Conservation (phyloP, 2,329 filamentous ascomycete species). For the Colletotrichum tamarilloi region DNA sequence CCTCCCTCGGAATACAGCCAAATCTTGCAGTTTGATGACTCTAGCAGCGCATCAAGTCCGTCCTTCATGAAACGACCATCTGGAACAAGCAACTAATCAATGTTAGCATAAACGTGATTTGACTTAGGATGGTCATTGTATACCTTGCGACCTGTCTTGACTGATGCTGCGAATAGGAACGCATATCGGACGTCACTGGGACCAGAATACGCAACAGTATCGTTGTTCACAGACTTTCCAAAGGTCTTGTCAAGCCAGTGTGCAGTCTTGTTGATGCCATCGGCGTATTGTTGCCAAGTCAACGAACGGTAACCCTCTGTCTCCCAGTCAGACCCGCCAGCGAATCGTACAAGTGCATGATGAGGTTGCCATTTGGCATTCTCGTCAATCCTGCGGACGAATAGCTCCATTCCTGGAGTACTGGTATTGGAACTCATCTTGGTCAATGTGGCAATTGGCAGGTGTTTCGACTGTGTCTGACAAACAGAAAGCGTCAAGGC, state of each 20-base stretch:
- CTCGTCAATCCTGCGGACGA: background rate
- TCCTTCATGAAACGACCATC: no score
- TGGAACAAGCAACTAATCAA: no score
- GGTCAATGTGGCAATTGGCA: no score
- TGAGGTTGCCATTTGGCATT: background rate
- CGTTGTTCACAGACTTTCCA: background rate
- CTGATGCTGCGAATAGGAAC: background rate
- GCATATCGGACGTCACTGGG: background rate
- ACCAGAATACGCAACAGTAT: background rate
- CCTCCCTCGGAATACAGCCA: no score
- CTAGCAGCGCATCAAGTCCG: no score
- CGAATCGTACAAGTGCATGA: background rate
- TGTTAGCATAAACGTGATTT: no score
- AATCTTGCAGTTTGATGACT: no score
- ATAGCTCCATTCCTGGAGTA: background rate
- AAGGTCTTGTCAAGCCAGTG: background rate
- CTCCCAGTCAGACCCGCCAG: background rate
- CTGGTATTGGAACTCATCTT: no score
- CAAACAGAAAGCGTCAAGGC: no score
- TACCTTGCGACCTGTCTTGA: no score
- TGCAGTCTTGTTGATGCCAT: background rate
- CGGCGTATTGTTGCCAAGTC: background rate
- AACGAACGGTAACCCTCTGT: background rate
- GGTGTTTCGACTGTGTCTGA: no score
- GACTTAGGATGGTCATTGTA: no score